Evolutionary conservation across 176 grass and related monocot species (phyloP), one percentile per base, ranked within the genome.

Genomic region (Triticum urartu): DNA sequence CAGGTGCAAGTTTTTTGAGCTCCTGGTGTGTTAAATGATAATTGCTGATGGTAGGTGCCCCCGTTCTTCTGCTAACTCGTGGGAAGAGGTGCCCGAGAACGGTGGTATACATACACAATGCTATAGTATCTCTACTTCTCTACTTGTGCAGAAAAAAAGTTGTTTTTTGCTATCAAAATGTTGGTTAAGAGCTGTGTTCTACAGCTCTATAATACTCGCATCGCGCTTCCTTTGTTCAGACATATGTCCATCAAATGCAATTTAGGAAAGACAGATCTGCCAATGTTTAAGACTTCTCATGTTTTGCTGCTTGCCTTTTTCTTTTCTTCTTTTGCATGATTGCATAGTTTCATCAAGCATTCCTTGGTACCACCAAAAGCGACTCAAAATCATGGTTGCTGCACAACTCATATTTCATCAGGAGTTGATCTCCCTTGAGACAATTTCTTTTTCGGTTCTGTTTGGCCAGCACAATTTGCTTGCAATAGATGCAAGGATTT

Each of bases 391-490:
- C 45, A 47, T 47, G 45, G 45, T 47, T 47, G 11, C 45, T 14
- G 45, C 13, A 50, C 13, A 50, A 28, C 24, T 50, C 47, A 50
- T 48, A 50, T 15, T 82, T 63, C 35, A 77, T n/a, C 32, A 14
- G 43, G 40, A 40, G 18, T 42, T 60, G 4, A 15, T 75, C 67
- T 71, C 2, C 11, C 32, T 17, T 17, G 43, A 56, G 22, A 36
- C 18, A 71, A 8, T 40, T 59, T 43, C 12, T 40, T 67, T 86
- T 86, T 30, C 40, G 1, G 72, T 45, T 78, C 21, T 65, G 22
- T 83, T 64, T 9, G 24, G 20, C 36, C 42, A 83, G 56, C 66
- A 79, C 89, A 79, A 20, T 20, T 70, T 70, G 35, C 38, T 72
- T 36, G 36, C 6, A 71, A 79, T 56, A 40, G 17, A 52, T 64